Conservation (phyloP, 768 basidiomycete genomes). For the Lentinus tigrinus region DNA sequence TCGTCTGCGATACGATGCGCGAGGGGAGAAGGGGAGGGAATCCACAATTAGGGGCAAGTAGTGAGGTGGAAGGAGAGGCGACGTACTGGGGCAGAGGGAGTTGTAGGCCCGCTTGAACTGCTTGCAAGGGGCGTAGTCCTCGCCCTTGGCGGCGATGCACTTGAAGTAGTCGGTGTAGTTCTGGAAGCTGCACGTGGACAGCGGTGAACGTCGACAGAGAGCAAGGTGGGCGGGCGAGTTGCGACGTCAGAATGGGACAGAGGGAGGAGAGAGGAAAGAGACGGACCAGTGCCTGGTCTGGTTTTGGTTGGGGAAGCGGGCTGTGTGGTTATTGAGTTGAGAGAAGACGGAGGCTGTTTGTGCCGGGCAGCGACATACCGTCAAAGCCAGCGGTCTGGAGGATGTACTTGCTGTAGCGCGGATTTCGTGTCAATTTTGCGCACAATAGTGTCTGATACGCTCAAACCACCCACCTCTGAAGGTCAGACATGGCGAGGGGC, state of each 20-base stretch:
- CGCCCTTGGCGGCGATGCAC: constrained; percentile 94
- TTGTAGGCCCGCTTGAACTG: constrained; percentile 96
- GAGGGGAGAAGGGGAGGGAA: constrained; percentile 1
- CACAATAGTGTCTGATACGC: constrained; percentile 18
- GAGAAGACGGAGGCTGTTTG: neutral
- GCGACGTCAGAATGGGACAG: neutral
- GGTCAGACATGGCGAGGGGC: constrained; percentile 54
- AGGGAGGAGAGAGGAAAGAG: constrained; percentile 33
- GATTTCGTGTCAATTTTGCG: neutral
- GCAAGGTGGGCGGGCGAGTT: neutral
- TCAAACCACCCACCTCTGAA: constrained; percentile 39
- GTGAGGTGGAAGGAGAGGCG: neutral
- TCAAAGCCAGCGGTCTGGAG: constrained; percentile 97
- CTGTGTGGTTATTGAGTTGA: constrained; percentile 37
- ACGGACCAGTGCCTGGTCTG: constrained; percentile 95
- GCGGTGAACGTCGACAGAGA: neutral
- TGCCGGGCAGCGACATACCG: constrained; percentile 41
- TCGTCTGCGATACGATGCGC: constrained; percentile 57
- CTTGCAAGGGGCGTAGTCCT: constrained; percentile 97
- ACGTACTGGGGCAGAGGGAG: constrained; percentile 96
- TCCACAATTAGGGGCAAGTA: neutral
- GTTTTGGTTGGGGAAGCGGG: constrained; percentile 88
- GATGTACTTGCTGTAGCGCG: constrained; percentile 64
- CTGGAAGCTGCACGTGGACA: constrained; percentile 60
- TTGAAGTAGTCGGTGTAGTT: constrained; percentile 99